These are phyloP conservation scores for Saccharomycopsis lassenensis DNA, from an alignment of 805 yeast genomes.

Conservation along the genomic window DNA sequence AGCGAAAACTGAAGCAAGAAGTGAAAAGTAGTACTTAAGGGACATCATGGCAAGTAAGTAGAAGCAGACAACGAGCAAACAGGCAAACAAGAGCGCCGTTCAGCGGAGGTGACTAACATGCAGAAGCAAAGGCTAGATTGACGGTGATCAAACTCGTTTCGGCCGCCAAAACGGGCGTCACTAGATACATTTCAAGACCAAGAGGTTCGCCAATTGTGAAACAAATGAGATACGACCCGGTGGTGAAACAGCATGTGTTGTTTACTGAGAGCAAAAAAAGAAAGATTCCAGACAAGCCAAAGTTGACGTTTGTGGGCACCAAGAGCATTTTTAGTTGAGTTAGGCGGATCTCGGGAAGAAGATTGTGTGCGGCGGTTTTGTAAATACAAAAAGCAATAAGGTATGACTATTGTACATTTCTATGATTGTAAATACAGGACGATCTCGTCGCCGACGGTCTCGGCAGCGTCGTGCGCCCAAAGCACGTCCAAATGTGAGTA, in stretches of 20 bases:
- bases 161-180: slow-evolving; percentile 82
- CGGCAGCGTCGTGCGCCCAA: slow-evolving; percentile 77
- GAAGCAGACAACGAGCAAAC: too few species aligned
- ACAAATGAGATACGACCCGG: slow-evolving; percentile 79
- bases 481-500: slow-evolving; percentile 86
- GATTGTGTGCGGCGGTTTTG: not conserved
- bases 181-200: slow-evolving; percentile 69
- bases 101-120: too few species aligned
- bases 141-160: slow-evolving; percentile 81
- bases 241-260: slow-evolving; percentile 79
- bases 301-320: slow-evolving; percentile 34
- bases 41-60: too few species aligned
- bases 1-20: too few species aligned
- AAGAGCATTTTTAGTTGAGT: slow-evolving; percentile 21
- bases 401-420: not conserved
- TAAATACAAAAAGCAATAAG: not conserved
- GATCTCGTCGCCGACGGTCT: slow-evolving; percentile 47
- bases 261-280: slow-evolving; percentile 86
- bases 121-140: slow-evolving; percentile 48
- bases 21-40: too few species aligned
- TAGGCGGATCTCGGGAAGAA: not conserved
- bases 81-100: too few species aligned
- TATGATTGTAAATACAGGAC: slow-evolving; percentile 22
- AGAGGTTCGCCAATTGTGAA: slow-evolving; percentile 71
- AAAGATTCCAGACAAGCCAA: slow-evolving; percentile 48